Evolutionary conservation across 2,329 filamentous ascomycete species (phyloP), one percentile per base, ranked within the genome.

Genomic region (Microcyclospora pomicola): DNA sequence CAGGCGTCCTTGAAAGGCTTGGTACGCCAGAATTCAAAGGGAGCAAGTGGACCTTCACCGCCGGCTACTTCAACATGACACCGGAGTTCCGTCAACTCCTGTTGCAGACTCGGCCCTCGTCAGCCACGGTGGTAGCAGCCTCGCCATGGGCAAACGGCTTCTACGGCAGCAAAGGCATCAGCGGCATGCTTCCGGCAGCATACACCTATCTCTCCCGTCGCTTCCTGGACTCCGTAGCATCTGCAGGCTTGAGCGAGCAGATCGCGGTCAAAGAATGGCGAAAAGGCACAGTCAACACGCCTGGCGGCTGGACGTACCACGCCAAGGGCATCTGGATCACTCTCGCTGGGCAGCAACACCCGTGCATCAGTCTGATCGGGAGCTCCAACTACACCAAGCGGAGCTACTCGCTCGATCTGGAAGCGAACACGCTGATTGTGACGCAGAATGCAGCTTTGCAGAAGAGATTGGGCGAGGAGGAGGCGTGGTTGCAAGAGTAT

Each of bases 21-120:
- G 70, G 79, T 0, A 63, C 60, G 0, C 80, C 0, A 15, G 63
- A 69, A 5, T 82, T 84, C 50, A 64, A 68, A 9, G 71, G 74
- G 27, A 82, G 82, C 0, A 80, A 76, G 11, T 98, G 91, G 91
- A 91, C 85, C 0, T 96, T 98, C 59, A 96, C 91, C 1, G 91
- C 91, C 0, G 91, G 91, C 37, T 98, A 98, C 64, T 98, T 98
- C 66, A 98, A 98, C 64, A 93, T 93, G 39, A 86, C 86, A 6
- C 81, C 86, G 0, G 77, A 79, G 3, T 73, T 96, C 14, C 87
- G 83, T 2, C 73, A 78, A 30, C 72, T 94, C 1, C 69, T 98
- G 0, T 75, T 98, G 27, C 68, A 71, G 6, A 86, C 84, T 0
- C 72, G 77, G 1, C 81, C 79, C 0, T 61, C 64, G 1, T 69